Conservation (phyloP, 2,329 filamentous ascomycete genomes). For the Tolypocladium amazonense region DNA sequence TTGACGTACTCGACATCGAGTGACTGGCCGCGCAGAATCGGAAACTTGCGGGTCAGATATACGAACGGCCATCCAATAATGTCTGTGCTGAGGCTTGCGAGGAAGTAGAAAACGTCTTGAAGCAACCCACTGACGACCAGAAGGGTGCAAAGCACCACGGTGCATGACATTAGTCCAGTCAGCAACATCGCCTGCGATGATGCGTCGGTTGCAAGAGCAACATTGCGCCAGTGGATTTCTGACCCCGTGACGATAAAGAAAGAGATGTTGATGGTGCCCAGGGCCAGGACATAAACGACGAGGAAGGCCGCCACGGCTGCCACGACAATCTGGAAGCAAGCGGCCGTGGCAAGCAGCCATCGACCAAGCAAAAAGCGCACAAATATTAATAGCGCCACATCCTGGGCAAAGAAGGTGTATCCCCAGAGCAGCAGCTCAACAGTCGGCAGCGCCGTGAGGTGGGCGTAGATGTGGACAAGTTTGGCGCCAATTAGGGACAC, state of each 20-base stretch:
- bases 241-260: slow-evolving; percentile 17
- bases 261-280: slow-evolving; percentile 14
- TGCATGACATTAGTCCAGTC: slow-evolving; percentile 16
- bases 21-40: not conserved
- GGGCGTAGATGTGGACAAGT: slow-evolving; percentile 15
- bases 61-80: slow-evolving; percentile 14
- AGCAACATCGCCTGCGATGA: slow-evolving; percentile 19
- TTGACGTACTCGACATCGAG: slow-evolving; percentile 7
- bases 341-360: no score
- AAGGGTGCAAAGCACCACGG: slow-evolving; percentile 8
- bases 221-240: slow-evolving; percentile 24
- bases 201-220: slow-evolving; percentile 18
- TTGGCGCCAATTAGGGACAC: slow-evolving; percentile 17
- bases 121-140: slow-evolving; percentile 12
- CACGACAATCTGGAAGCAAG: not conserved
- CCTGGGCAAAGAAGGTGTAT: slow-evolving; percentile 20
- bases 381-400: slow-evolving; percentile 14
- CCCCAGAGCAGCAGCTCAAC: slow-evolving; percentile 15
- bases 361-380: slow-evolving; percentile 6
- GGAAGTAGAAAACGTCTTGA: slow-evolving; percentile 12
- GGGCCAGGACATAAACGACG: slow-evolving; percentile 10
- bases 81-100: slow-evolving; percentile 12
- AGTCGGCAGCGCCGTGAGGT: slow-evolving; percentile 13
- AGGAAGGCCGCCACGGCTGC: slow-evolving; percentile 8
- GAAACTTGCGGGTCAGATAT: not conserved